These are phyloP conservation scores for Biscogniauxia sp. DNA, from an alignment of 2,329 filamentous ascomycete genomes.

Conservation along the genomic window DNA sequence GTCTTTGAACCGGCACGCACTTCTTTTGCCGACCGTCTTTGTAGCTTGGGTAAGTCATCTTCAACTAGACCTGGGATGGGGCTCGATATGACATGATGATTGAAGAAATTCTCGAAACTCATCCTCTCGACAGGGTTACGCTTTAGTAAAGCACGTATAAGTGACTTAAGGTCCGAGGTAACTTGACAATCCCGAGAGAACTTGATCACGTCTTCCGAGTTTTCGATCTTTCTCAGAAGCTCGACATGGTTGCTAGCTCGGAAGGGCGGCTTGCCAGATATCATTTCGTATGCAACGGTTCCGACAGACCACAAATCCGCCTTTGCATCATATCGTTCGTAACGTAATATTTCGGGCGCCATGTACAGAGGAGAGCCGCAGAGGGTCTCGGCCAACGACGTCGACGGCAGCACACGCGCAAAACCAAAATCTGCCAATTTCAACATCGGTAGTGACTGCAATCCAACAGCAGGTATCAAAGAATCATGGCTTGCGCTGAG, in stretches of 20 bases:
- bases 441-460: conserved; percentile 86
- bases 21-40: conserved; percentile 35
- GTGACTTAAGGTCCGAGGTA: conserved; percentile 72
- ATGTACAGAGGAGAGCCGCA: conserved; percentile 98
- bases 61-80: conserved; percentile 79
- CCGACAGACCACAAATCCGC: conserved; percentile 97
- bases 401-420: conserved; percentile 84
- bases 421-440: conserved; percentile 99
- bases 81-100: conserved; percentile 66
- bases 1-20: conserved; percentile 29
- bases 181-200: conserved; percentile 73
- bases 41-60: conserved; percentile 62
- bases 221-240: conserved; percentile 86
- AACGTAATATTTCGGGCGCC: conserved; percentile 95
- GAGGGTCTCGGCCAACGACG: conserved; percentile 89
- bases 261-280: conserved; percentile 86
- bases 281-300: conserved; percentile 94
- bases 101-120: conserved; percentile 84
- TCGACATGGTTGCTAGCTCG: conserved; percentile 93
- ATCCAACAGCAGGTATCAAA: conserved; percentile 74
- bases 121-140: conserved; percentile 81
- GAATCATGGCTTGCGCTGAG: conserved; percentile 77
- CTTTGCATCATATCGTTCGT: conserved; percentile 96
- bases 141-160: conserved; percentile 80
- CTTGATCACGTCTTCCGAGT: conserved; percentile 78